Base-by-base conservation (phyloP, 2,329 filamentous ascomycete species). In the Sporothrix pallida region DNA sequence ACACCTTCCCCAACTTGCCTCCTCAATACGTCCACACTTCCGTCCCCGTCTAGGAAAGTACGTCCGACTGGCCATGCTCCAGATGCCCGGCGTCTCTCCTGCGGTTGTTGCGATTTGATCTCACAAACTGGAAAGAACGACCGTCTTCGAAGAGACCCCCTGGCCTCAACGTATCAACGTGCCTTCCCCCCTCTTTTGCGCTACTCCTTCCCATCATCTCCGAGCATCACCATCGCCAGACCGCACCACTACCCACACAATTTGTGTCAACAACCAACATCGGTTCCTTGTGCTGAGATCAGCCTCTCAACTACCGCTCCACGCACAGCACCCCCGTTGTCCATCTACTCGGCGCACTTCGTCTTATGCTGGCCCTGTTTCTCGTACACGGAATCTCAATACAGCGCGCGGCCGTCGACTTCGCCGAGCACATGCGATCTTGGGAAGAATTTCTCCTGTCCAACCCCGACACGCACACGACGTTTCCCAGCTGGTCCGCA, bases 381-480 rank as follows among this genome's bases (percentile, higher is more conserved):
- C 70, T 23, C n/a, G 37, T 7, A 7, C 12, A 6, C 71, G 46
- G 71, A 67, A 52, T 15, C 62, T 13, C 23, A 44, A 72, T 67
- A 48, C 62, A 13, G 50, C 63, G 50, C n/a, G 44, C 65, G 54
- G 72, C 72, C 65, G 72, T 17, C 26, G 46, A 44, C 44, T 62
- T 62, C 54, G 23, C 71, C 65, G 48, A 26, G 52, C n/a, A 26
- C 44, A 50, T 48, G 20, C 31, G 42, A 37, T 12, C 52, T 54
- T 67, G 46, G 71, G 62, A 42, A 72, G 6, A 72, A 72, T 62
- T 68, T 17, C 63, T 69, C 23, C 52, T 37, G 37, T 37, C 42
- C 23, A 26, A 6, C 37, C 71, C 31, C 44, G 52, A 60, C 71
- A 56, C n/a, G 26, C 37, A 42, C 46, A 44, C 13, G 23, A n/a